Evolutionary conservation across 1,284 basidiomycete genomes (phyloP).

Genomic region (Ustanciosporium gigantosporum): DNA sequence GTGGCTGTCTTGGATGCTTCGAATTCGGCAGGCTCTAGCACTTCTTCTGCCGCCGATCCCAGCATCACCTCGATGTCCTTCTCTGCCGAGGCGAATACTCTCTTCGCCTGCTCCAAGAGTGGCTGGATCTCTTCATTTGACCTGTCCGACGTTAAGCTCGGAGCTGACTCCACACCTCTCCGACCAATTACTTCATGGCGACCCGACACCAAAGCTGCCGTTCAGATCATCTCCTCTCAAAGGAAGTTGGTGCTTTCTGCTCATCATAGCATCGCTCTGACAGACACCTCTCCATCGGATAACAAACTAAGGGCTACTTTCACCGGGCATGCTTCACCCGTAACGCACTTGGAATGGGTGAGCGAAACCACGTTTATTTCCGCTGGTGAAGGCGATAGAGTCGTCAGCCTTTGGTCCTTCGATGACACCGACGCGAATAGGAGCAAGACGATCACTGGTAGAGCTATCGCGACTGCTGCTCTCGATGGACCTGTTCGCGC

Average conservation of each 20-base stretch:
- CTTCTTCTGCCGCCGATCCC: constrained; percentile 25
- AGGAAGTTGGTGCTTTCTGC: constrained; percentile 30
- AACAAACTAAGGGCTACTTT: constrained; percentile 17
- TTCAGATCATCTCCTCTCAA: constrained; percentile 23
- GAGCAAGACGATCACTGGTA: constrained; percentile 11
- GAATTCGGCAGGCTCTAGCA: constrained; percentile 38
- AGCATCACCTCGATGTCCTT: constrained; percentile 38
- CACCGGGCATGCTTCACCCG: constrained; percentile 51
- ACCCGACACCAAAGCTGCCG: constrained; percentile 32
- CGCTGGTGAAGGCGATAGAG: constrained; percentile 74
- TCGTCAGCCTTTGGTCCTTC: constrained; percentile 71
- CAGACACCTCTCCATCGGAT: constrained; percentile 9
- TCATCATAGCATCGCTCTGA: constrained; percentile 46
- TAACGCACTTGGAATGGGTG: constrained; percentile 52
- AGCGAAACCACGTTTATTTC: constrained; percentile 67
- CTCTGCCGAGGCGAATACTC: constrained; percentile 8
- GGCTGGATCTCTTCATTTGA: constrained; percentile 42
- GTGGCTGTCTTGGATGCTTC: constrained; percentile 43
- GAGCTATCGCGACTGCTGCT: constrained; percentile 58
- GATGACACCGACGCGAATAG: constrained; percentile 61
- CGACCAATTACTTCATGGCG: constrained; percentile 29
- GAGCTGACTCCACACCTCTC: constrained; percentile 9
- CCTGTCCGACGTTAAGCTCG: constrained; percentile 26
- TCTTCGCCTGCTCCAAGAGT: constrained; percentile 42
- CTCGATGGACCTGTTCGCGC: constrained; percentile 61